Conservation (phyloP, 1,284 basidiomycete genomes). For the Mixia osmundae region DNA sequence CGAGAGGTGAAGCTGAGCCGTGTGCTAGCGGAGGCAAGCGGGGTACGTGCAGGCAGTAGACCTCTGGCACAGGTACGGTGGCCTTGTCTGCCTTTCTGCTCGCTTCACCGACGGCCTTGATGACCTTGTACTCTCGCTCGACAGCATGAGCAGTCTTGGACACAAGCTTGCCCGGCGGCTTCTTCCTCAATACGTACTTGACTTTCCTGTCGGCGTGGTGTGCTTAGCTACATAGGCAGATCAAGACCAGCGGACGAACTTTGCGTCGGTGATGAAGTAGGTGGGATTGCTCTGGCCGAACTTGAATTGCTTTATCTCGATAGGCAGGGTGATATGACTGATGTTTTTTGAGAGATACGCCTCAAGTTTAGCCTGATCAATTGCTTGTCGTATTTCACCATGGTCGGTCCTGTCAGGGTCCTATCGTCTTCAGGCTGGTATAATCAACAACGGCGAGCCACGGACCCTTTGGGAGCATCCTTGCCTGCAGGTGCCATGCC, state of each 20-base stretch:
- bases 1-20: not conserved
- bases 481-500: too few relatives aligned
- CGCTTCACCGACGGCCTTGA: slow-evolving; percentile 46
- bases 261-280: slow-evolving; percentile 59
- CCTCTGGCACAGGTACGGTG: slow-evolving; percentile 60
- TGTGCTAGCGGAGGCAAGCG: not conserved
- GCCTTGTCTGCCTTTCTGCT: too few relatives aligned
- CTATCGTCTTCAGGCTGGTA: too few relatives aligned
- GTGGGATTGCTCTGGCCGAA: slow-evolving; percentile 67
- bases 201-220: slow-evolving; percentile 25
- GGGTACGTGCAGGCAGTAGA: slow-evolving; percentile 38
- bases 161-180: slow-evolving; percentile 66
- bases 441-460: too few relatives aligned
- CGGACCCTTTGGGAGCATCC: too few relatives aligned
- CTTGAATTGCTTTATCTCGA: slow-evolving; percentile 75
- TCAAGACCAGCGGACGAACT: slow-evolving; percentile 24
- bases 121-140: slow-evolving; percentile 68
- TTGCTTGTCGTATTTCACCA: too few relatives aligned
- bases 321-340: too few relatives aligned
- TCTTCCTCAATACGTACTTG: slow-evolving; percentile 73
- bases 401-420: too few relatives aligned
- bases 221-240: slow-evolving; percentile 1
- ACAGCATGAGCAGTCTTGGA: slow-evolving; percentile 80
- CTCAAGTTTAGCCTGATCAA: too few relatives aligned
- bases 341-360: too few relatives aligned